Conservation (phyloP, 1,284 basidiomycete genomes). For the Melampsora abietis-canadensis region DNA sequence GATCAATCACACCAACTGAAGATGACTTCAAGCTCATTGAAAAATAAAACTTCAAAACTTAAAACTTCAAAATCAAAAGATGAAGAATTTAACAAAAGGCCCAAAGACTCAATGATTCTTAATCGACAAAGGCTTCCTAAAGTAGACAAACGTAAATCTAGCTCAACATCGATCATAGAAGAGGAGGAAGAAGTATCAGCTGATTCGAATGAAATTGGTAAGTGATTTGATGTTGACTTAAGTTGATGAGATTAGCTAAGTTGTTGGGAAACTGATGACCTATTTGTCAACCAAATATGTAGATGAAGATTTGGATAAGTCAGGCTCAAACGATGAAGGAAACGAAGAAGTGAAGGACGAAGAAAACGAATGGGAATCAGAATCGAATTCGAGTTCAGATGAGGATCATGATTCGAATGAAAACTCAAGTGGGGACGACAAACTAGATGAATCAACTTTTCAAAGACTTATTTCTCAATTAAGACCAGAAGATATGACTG, state of each 20-base stretch:
- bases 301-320: neutral
- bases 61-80: neutral
- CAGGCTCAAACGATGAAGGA: neutral
- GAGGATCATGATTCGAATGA: neutral
- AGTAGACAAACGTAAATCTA: neutral
- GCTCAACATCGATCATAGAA: neutral
- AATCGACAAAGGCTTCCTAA: neutral
- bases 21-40: neutral
- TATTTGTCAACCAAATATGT: neutral
- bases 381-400: neutral
- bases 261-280: too few species aligned
- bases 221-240: too few species aligned
- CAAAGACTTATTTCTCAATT: slow-evolving; percentile 1
- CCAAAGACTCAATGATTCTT: neutral
- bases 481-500: neutral
- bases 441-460: neutral
- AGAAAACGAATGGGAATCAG: neutral
- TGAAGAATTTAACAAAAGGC: neutral
- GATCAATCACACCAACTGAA: neutral
- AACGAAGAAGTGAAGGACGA: neutral
- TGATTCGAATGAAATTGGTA: too few species aligned
- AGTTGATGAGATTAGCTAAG: too few species aligned
- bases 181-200: neutral
- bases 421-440: neutral
- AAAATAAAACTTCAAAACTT: neutral